These are phyloP conservation scores for Funneliformis caledonium DNA, from an alignment of 371 early-diverging fungal species.

Conservation along the genomic window DNA sequence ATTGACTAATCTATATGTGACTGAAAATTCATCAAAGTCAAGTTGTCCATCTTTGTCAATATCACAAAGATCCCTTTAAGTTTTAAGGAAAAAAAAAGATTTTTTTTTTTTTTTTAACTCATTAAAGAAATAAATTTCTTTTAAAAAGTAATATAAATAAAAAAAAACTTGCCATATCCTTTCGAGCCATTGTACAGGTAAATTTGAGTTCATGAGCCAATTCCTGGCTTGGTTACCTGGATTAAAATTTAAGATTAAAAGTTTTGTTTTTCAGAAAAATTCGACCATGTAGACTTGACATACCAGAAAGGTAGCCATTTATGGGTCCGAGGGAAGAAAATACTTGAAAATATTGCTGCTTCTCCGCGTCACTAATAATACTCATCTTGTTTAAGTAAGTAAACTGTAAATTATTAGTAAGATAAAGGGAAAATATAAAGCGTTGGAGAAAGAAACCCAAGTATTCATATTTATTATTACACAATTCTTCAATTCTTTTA, in stretches of 20 bases:
- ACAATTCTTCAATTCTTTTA: too few relatives aligned
- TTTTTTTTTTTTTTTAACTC: not conserved
- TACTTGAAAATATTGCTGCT: slow-evolving; percentile 67
- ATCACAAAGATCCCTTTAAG: slow-evolving; percentile 79
- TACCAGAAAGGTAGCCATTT: slow-evolving; percentile 76
- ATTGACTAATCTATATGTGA: slow-evolving; percentile 82
- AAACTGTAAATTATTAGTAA: not conserved
- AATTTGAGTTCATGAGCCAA: slow-evolving; percentile 72
- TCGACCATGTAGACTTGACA: not conserved
- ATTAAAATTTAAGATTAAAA: not conserved
- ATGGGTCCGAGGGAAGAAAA: slow-evolving; percentile 66
- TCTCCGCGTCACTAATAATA: slow-evolving; percentile 50
- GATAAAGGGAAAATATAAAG: not conserved
- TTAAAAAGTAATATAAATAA: not conserved
- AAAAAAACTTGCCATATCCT: slow-evolving; percentile 66
- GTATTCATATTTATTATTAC: too few relatives aligned
- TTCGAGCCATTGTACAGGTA: slow-evolving; percentile 69
- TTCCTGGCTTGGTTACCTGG: slow-evolving; percentile 67
- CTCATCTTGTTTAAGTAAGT: slow-evolving; percentile 19
- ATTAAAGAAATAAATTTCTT: not conserved
- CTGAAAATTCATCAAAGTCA: slow-evolving; percentile 88
- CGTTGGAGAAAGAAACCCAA: not conserved
- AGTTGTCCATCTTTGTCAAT: slow-evolving; percentile 88
- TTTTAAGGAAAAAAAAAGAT: not conserved
- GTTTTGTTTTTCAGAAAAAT: slow-evolving; percentile 13